Conservation (phyloP, 768 basidiomycete genomes). For the Boletus subcaerulescens region DNA sequence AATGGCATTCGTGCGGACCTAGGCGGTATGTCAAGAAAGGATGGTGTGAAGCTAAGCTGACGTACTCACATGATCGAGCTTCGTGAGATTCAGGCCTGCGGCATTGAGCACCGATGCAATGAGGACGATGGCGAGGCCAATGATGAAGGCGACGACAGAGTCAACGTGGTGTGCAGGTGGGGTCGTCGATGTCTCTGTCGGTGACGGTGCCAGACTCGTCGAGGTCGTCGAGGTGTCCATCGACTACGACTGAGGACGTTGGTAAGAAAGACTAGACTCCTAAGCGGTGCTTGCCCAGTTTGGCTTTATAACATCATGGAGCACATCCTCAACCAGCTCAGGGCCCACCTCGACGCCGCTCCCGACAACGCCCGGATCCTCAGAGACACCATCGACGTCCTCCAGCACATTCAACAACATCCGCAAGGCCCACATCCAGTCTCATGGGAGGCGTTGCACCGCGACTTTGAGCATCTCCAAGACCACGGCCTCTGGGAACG, state of each 20-base stretch:
- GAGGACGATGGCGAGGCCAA: constrained; percentile 82
- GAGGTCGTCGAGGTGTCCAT: constrained; percentile 25
- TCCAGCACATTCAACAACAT: constrained; percentile 21
- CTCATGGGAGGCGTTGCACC: constrained; percentile 23
- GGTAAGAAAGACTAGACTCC: constrained; percentile 18
- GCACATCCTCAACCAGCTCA: constrained; percentile 27
- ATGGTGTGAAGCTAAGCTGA: neutral
- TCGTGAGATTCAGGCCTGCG: constrained; percentile 91
- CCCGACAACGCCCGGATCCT: constrained; percentile 14
- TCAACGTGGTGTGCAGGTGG: constrained; percentile 41
- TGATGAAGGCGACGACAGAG: constrained; percentile 72
- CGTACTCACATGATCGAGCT: constrained; percentile 79
- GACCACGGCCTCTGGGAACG: constrained; percentile 26
- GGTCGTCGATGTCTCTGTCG: constrained; percentile 17
- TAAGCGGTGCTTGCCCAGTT: constrained; percentile 6
- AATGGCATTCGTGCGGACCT: constrained; percentile 71
- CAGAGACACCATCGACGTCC: constrained; percentile 16
- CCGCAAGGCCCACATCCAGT: constrained; percentile 16
- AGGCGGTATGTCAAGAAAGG: neutral
- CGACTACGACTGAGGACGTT: neutral
- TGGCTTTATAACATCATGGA: constrained; percentile 21
- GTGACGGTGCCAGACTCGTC: constrained; percentile 14
- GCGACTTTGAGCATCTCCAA: constrained; percentile 21
- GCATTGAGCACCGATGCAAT: constrained; percentile 85
- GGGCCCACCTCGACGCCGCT: constrained; percentile 4